These are phyloP conservation scores for Saccharomyces hybrid DNA, from an alignment of 1,139 yeast species.

Conservation along the genomic window DNA sequence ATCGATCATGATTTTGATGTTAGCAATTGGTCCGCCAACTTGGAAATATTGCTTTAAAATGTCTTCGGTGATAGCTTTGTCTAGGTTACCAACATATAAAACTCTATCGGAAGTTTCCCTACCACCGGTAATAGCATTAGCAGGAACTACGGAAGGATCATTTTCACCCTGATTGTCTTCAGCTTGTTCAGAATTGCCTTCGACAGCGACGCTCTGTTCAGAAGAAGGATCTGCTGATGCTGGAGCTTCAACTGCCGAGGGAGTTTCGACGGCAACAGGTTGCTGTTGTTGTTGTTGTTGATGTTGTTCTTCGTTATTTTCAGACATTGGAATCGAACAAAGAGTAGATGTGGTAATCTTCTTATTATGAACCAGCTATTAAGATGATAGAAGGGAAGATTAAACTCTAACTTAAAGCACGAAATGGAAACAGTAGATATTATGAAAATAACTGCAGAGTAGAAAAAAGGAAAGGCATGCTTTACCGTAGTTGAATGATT, in stretches of 20 bases:
- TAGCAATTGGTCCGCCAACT: conserved; percentile 51
- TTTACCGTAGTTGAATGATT: neutral
- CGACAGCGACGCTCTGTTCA: neutral
- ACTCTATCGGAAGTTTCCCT: conserved; percentile 68
- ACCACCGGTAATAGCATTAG: conserved; percentile 73
- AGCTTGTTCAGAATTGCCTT: conserved; percentile 1
- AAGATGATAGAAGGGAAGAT: neutral
- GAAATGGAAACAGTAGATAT: neutral
- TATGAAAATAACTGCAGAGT: neutral
- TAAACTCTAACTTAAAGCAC: neutral
- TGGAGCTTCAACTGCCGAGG: neutral
- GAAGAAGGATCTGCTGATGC: neutral
- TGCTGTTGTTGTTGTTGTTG: neutral
- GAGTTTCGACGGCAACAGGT: neutral
- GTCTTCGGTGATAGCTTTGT: conserved; percentile 58
- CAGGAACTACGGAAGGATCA: conserved; percentile 40
- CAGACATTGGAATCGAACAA: conserved; percentile 1
- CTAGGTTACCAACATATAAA: conserved; percentile 70
- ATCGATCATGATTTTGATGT: conserved; percentile 65
- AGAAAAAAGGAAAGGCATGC: neutral
- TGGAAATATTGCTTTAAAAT: conserved; percentile 54
- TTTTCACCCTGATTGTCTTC: conserved; percentile 8
- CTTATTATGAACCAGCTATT: neutral
- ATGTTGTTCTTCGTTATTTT: conserved; percentile 1
- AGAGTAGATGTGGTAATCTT: neutral